Conservation (phyloP, 164 flowering plant genomes). For the Chimonanthus salicifolius region DNA sequence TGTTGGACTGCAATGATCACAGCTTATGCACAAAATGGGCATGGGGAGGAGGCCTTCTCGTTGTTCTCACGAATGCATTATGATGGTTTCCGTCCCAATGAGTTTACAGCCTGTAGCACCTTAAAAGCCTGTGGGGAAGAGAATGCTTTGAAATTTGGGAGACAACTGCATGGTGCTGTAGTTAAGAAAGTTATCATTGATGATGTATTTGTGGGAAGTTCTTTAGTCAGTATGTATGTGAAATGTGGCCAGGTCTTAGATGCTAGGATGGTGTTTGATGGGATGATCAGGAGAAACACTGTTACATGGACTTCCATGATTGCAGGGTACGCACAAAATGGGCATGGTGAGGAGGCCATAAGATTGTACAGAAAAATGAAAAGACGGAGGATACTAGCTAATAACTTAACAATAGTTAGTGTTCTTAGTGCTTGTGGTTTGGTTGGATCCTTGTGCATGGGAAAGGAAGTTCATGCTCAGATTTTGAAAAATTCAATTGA, state of each 20-base stretch:
- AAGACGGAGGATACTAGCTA: constrained; percentile 47
- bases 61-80: constrained; percentile 48
- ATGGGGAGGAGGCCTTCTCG: constrained; percentile 39
- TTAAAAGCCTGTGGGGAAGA: constrained; percentile 76
- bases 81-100: constrained; percentile 52
- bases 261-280: constrained; percentile 50
- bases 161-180: constrained; percentile 57
- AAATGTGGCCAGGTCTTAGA: constrained; percentile 57
- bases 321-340: constrained; percentile 70
- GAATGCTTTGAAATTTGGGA: constrained; percentile 52
- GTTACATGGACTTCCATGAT: constrained; percentile 90
- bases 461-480: constrained; percentile 80
- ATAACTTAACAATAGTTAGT: constrained; percentile 64
- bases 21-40: constrained; percentile 57
- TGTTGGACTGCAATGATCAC: constrained; percentile 74
- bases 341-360: constrained; percentile 72
- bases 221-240: constrained; percentile 70
- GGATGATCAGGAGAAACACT: constrained; percentile 60
- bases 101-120: constrained; percentile 59
- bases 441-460: constrained; percentile 34
- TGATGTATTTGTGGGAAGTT: constrained; percentile 71
- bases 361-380: constrained; percentile 57
- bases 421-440: constrained; percentile 74
- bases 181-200: constrained; percentile 46
- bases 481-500: constrained; percentile 44